Conservation (phyloP, 306 rosid genomes). For the Fagus crenata region DNA sequence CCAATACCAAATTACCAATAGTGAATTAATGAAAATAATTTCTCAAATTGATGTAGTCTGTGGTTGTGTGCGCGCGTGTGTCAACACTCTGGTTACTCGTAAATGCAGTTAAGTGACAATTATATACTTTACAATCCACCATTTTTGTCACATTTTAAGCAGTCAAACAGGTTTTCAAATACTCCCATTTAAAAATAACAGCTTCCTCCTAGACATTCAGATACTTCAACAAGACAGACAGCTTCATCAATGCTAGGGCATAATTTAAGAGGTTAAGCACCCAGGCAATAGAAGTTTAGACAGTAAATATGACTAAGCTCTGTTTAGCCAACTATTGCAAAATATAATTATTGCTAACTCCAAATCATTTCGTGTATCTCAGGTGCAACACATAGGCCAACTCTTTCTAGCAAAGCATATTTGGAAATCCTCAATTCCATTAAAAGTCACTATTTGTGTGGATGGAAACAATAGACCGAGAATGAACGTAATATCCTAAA, state of each 20-base stretch:
- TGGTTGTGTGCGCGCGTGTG: too few relatives aligned
- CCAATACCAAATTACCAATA: background rate
- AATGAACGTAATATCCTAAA: background rate
- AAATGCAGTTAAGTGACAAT: background rate
- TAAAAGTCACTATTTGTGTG: background rate
- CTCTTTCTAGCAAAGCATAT: background rate
- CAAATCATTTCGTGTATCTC: background rate
- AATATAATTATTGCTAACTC: background rate
- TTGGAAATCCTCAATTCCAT: background rate
- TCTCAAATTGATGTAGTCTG: too few relatives aligned
- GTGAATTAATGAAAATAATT: background rate
- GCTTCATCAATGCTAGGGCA: background rate
- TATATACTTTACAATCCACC: background rate
- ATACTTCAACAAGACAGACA: background rate
- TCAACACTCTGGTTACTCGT: background rate
- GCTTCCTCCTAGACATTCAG: background rate
- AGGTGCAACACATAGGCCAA: background rate
- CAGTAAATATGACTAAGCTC: background rate
- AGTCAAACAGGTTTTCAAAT: background rate
- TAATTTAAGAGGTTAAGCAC: background rate
- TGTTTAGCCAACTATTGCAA: background rate
- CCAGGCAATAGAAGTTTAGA: background rate
- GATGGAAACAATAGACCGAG: background rate
- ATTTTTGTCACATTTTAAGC: background rate
- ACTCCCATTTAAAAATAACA: background rate